Percentiles rank a stretch among this genome's conserved stretches.
phyloP scores from a whole-genome alignment of 805 yeast genomes.

The Scheffersomyces amazonensis region DNA sequence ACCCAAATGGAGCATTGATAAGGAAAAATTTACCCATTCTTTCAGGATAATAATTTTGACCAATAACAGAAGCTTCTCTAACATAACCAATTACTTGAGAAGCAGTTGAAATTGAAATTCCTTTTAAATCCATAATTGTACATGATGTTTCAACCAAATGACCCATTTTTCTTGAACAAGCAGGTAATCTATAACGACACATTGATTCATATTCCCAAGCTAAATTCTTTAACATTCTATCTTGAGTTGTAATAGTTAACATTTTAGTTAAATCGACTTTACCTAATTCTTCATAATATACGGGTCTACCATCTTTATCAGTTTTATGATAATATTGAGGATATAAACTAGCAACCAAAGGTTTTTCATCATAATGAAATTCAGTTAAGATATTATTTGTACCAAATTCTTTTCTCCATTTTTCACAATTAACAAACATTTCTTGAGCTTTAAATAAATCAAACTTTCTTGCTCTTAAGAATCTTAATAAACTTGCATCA shows the following conservation, averaged over 20 bases:
- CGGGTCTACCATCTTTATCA: constrained; percentile 96
- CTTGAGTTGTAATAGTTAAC: constrained; percentile 92
- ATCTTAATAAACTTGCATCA: constrained; percentile 80
- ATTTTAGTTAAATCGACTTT: constrained; percentile 84
- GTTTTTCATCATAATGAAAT: constrained; percentile 92
- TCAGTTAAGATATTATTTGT: constrained; percentile 82
- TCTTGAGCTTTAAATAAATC: constrained; percentile 73
- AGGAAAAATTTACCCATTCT: constrained; percentile 98
- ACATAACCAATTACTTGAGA: constrained; percentile 84
- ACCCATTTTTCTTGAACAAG: constrained; percentile 83
- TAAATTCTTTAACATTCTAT: constrained; percentile 91
- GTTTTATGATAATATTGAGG: constrained; percentile 98
- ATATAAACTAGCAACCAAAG: constrained; percentile 80
- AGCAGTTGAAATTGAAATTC: constrained; percentile 82
- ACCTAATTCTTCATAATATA: constrained; percentile 92
- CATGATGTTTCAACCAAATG: constrained; percentile 90
- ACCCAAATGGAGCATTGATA: constrained; percentile 97
- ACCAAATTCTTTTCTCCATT: constrained; percentile 87
- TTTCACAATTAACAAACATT: constrained; percentile 86
- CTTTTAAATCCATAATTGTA: constrained; percentile 92
- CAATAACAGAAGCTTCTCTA: constrained; percentile 88
- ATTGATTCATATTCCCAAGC: constrained; percentile 98
- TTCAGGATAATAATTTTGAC: constrained; percentile 97
- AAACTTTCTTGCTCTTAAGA: constrained; percentile 93
- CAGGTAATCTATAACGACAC: constrained; percentile 80